Base-by-base conservation (phyloP, 2,329 filamentous ascomycete species). In the Phyllosticta capitalensis region DNA sequence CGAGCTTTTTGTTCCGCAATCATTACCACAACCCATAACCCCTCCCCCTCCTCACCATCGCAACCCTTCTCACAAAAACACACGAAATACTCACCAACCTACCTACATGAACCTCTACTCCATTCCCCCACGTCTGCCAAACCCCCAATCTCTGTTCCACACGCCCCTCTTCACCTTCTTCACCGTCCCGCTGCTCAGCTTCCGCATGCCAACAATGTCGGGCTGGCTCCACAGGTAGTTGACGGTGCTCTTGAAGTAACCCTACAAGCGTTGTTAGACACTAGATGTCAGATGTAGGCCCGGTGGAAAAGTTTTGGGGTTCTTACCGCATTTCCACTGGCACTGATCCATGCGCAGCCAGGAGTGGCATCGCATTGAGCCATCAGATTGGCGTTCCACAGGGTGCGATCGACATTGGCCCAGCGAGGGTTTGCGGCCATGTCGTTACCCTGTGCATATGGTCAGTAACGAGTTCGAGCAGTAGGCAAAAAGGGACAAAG, bases 381-480 rank as follows among this genome's bases (percentile, higher is more conserved):
- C 19, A 50, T 50, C n/a, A 54, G 20, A 10, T 59, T 48, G 33
- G 53, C 56, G 14, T 52, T 38, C 56, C 19, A 22, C 4, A 20
- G 7, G 56, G 22, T 50, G n/a, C 33, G 53, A 38, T 54, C 22
- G 38, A 45, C 38, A 6, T 6, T n/a, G 4, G 56, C 56, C 21
- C 38, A 59, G 10, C 38, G 33, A 4, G 52, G 56, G 52, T 59
- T 59, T 33, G 22, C 52, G 5, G n/a, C 24, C 56, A 59, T 59
- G 38, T 59, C 21, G 12, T 28, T 17, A 19, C 56, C 56, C 51
- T 59, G 53, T 12, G 1, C 19, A 45, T 3, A 6, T 3, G 1
- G 38, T 45, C 17, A 45, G 38, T n/a, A n/a, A 45, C 7, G 1
- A n/a, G 14, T 1, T 45, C 24, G 24, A 26, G 17, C n/a, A n/a